phyloP scores from a whole-genome alignment of 2,329 filamentous ascomycete genomes.

The Torrubiellomyces zombiae region DNA sequence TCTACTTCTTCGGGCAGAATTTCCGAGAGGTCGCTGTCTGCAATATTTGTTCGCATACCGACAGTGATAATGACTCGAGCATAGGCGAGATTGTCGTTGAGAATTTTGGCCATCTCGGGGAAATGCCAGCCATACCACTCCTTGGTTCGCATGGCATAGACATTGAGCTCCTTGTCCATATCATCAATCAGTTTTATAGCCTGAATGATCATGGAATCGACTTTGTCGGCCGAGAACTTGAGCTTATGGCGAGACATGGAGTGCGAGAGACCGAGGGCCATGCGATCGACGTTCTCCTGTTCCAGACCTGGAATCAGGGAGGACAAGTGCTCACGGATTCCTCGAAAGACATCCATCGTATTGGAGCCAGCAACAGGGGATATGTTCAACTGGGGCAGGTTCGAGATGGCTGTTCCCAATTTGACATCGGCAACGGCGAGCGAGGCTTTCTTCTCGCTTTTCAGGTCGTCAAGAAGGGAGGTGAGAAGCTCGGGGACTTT shows the following conservation, averaged over 20 bases:
- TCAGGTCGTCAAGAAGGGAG: constrained; percentile 70
- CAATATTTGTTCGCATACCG: constrained; percentile 72
- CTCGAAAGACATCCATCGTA: constrained; percentile 72
- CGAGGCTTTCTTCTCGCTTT: constrained; percentile 94
- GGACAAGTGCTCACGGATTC: constrained; percentile 78
- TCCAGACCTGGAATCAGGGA: constrained; percentile 80
- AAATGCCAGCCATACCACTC: constrained; percentile 99
- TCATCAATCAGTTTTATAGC: constrained; percentile 89
- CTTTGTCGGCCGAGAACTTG: constrained; percentile 97
- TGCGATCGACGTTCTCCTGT: constrained; percentile 76
- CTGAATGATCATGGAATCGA: constrained; percentile 99
- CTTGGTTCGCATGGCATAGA: constrained; percentile 97
- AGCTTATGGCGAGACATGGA: constrained; percentile 94
- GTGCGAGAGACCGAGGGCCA: constrained; percentile 91
- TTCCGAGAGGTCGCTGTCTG: constrained; percentile 64
- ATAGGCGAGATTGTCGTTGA: constrained; percentile 94
- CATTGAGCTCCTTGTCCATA: constrained; percentile 96
- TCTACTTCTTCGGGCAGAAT: constrained; percentile 94
- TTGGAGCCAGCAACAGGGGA: constrained; percentile 51
- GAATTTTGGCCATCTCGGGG: constrained; percentile 90
- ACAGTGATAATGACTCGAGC: constrained; percentile 74
- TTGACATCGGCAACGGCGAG: constrained; percentile 89
- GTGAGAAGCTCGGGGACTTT: constrained; percentile 84
- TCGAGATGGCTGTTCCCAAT: constrained; percentile 79
- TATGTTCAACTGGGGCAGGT: constrained; percentile 76